These are phyloP conservation scores for Chondrostereum purpureum DNA, from an alignment of 1,284 basidiomycete genomes.

Conservation along the genomic window DNA sequence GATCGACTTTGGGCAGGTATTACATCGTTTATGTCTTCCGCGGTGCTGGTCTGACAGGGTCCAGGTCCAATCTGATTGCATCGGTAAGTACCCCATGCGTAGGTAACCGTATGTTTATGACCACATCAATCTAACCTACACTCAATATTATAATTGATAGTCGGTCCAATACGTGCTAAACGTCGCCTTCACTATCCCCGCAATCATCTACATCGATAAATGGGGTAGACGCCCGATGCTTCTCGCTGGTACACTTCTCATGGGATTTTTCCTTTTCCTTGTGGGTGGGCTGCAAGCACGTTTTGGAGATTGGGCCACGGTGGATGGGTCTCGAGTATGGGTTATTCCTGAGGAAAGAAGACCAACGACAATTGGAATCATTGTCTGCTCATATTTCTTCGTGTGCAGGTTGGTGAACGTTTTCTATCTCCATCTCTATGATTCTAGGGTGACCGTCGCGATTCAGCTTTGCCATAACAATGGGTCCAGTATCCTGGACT, in stretches of 20 bases:
- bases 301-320: slow-evolving; percentile 56
- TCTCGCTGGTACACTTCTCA: slow-evolving; percentile 53
- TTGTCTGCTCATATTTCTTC: slow-evolving; percentile 71
- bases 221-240: slow-evolving; percentile 80
- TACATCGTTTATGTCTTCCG: slow-evolving; percentile 75
- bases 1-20: slow-evolving; percentile 35
- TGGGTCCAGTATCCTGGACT: slow-evolving; percentile 71
- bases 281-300: slow-evolving; percentile 71
- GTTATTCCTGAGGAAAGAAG: slow-evolving; percentile 47
- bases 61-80: slow-evolving; percentile 68
- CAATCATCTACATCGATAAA: slow-evolving; percentile 70
- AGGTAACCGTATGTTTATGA: too few species aligned
- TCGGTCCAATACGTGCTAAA: slow-evolving; percentile 75
- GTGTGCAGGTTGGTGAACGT: slow-evolving; percentile 44
- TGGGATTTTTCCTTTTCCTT: slow-evolving; percentile 73
- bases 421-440: too few species aligned
- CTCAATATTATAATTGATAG: slow-evolving; percentile 17
- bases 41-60: slow-evolving; percentile 67
- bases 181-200: slow-evolving; percentile 63
- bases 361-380: slow-evolving; percentile 58
- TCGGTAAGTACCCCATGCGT: slow-evolving; percentile 26
- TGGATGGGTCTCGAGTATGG: slow-evolving; percentile 44
- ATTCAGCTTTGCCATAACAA: slow-evolving; percentile 57
- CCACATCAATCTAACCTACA: not conserved
- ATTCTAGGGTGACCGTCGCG: not conserved